These are phyloP conservation scores for Trypanosoma theileri DNA, from an alignment of 208 protist genomes.

Conservation along the genomic window DNA sequence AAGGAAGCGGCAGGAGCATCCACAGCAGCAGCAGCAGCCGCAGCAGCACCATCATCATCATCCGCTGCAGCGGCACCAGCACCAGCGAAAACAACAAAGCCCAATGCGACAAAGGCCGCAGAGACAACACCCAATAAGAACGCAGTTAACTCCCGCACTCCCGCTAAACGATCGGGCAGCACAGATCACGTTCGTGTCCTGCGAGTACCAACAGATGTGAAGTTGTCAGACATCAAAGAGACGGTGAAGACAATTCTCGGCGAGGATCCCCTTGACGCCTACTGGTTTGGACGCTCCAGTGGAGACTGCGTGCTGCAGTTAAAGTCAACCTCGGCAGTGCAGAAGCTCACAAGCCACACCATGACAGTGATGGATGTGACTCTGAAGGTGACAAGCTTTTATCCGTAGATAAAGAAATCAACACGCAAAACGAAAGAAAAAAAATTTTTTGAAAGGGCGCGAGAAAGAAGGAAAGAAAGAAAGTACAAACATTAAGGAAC, in stretches of 20 bases:
- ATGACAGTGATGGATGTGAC: conserved; percentile 36
- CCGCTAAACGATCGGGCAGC: conserved; percentile 20
- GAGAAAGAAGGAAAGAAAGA: no score
- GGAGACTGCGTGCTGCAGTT: conserved; percentile 62
- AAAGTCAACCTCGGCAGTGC: conserved; percentile 26
- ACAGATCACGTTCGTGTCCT: conserved; percentile 45
- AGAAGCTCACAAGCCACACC: conserved; percentile 21
- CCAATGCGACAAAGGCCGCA: not conserved
- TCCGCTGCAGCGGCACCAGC: conserved; percentile 10
- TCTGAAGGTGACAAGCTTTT: conserved; percentile 31
- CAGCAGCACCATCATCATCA: not conserved
- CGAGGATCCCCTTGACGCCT: conserved; percentile 43
- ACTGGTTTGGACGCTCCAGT: conserved; percentile 66
- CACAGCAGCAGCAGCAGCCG: not conserved
- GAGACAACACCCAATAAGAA: conserved; percentile 6
- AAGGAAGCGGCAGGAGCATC: not conserved
- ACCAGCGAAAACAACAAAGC: conserved; percentile 4
- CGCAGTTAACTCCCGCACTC: conserved; percentile 2
- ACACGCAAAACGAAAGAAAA: not conserved
- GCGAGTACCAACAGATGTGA: conserved; percentile 60
- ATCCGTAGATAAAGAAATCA: conserved; percentile 9
- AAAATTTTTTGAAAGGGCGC: not conserved
- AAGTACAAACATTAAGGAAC: no score
- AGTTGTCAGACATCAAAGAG: conserved; percentile 65
- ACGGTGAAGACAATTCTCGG: conserved; percentile 26